Base-by-base conservation (phyloP, 768 basidiomycete species). In the Tubosaeta brunneosetosa region DNA sequence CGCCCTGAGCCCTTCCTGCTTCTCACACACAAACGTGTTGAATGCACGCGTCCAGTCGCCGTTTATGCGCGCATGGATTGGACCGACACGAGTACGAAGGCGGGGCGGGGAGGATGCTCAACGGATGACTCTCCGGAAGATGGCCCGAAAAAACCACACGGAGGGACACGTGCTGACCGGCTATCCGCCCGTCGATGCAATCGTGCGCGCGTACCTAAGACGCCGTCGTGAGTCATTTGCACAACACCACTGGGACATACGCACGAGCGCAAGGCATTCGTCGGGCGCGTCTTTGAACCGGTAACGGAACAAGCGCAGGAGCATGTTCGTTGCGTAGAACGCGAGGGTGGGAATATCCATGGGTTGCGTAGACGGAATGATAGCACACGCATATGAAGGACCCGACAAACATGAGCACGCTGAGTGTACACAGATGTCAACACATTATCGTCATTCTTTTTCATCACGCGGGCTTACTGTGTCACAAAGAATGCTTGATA, bases 281-380 rank as follows among this genome's bases (percentile, higher is more conserved):
- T 82, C 83, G 0, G 83, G 67, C 0, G 91, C 92, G 47, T 92
- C 88, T 61, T 88, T 89, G 68, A 92, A 78, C 40, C 88, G 77
- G 61, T 80, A 82, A 25, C 85, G 75, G 57, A 88, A 65, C 66
- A 89, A 70, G 6, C 92, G 81, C 62, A 91, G 66, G 32, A 86
- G 62, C n/a, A 94, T 68, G 65, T 94, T 91, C 10, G 86, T 74
- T 1, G 81, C 85, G 61, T 91, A 94, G 47, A 94, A 82, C 0
- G 85, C 88, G 16, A 91, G 68, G 91, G 84, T 1, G 88, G 83
- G 70, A 79, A 87, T 56, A 94, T 86, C 90, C 91, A 95, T 1
- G 90, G 0, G 76, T 49, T 6, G 89, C 86, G 56, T 87, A 94
- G 2, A 78, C 72, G 0, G 93, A 90, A 61, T 95, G 94, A 62